phyloP scores from a whole-genome alignment of 2,329 filamentous ascomycete genomes.

The Emergomyces pasteurianus region DNA sequence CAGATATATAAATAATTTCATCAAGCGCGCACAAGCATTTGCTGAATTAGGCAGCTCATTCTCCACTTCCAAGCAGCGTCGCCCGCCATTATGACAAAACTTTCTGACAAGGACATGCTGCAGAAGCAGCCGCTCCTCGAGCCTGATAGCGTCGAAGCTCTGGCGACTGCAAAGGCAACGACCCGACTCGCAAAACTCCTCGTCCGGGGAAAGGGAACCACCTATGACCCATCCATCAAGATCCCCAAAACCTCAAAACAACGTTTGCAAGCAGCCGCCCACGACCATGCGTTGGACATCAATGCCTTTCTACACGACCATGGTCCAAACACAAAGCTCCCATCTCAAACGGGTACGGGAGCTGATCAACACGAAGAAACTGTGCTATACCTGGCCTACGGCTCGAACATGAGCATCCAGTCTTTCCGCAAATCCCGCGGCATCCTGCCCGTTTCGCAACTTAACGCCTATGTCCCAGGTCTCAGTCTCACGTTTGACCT shows the following conservation, averaged over 20 bases:
- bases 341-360: neutral
- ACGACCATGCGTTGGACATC: constrained; percentile 16
- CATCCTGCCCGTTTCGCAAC: constrained; percentile 66
- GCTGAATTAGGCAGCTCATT: neutral
- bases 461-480: constrained; percentile 71
- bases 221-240: neutral
- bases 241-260: constrained; percentile 13
- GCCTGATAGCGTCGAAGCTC: neutral
- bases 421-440: constrained; percentile 69
- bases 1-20: neutral
- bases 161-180: neutral
- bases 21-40: neutral
- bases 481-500: constrained; percentile 75
- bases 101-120: neutral
- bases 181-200: neutral
- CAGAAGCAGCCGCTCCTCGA: neutral
- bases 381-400: constrained; percentile 76
- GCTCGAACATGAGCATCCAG: constrained; percentile 71
- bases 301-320: constrained; percentile 15
- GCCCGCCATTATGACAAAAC: neutral
- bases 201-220: neutral
- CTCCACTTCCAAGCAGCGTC: neutral
- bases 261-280: constrained; percentile 14
- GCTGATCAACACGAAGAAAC: constrained; percentile 31
- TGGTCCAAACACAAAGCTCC: constrained; percentile 3